Conservation (phyloP, 768 basidiomycete genomes). For the Podaxis sp. region DNA sequence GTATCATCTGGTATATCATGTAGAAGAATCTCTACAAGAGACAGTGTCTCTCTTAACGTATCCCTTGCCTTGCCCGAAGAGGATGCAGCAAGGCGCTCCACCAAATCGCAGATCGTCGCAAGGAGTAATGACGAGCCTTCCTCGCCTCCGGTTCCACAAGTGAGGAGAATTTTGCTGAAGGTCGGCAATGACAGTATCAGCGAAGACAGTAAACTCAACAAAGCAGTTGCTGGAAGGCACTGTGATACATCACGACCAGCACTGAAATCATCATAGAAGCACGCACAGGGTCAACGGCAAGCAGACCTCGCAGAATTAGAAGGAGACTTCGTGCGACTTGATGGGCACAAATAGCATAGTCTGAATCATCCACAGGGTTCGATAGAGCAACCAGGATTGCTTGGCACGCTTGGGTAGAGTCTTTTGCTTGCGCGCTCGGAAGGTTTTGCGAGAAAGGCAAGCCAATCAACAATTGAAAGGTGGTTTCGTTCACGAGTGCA, state of each 20-base stretch:
- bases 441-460: slow-evolving; percentile 17
- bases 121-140: slow-evolving; percentile 31
- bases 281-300: slow-evolving; percentile 37
- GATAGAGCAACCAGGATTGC: slow-evolving; percentile 44
- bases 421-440: slow-evolving; percentile 1
- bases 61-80: background rate
- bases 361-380: slow-evolving; percentile 24
- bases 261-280: background rate
- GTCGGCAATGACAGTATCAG: slow-evolving; percentile 40
- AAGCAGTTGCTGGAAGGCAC: slow-evolving; percentile 41
- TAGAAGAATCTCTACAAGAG: slow-evolving; percentile 51
- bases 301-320: slow-evolving; percentile 34
- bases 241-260: slow-evolving; percentile 21
- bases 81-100: background rate
- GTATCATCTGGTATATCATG: slow-evolving; percentile 42
- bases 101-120: background rate
- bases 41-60: slow-evolving; percentile 28
- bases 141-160: slow-evolving; percentile 18
- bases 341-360: slow-evolving; percentile 27
- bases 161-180: slow-evolving; percentile 24
- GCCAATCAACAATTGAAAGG: slow-evolving; percentile 51
- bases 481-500: slow-evolving; percentile 31
- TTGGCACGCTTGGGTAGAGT: slow-evolving; percentile 40
- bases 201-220: slow-evolving; percentile 48
- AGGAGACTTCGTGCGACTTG: slow-evolving; percentile 32